These are phyloP conservation scores for Colletotrichum brevisporum DNA, from an alignment of 2,329 filamentous ascomycete species.

Conservation along the genomic window DNA sequence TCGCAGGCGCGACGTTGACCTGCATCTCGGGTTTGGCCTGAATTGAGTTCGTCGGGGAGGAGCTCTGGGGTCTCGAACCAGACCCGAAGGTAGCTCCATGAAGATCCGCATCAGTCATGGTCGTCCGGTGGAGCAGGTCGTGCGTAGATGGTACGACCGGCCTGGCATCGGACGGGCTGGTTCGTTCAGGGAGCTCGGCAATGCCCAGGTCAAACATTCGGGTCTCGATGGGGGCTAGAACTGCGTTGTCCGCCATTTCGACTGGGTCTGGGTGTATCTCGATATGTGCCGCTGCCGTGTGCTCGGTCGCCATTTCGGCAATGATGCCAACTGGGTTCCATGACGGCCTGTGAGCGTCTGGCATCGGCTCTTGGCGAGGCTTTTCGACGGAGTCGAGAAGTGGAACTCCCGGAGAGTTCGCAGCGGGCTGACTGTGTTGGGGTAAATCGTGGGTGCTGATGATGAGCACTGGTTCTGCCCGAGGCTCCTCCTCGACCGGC, in stretches of 20 bases:
- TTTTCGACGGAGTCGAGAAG: constrained; percentile 54
- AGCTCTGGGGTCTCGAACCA: constrained; percentile 28
- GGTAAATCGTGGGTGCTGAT: constrained; percentile 5
- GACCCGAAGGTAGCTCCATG: constrained; percentile 41
- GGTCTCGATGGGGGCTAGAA: constrained; percentile 54
- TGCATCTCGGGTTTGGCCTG: background rate
- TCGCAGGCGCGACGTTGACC: background rate
- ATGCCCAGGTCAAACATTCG: constrained; percentile 44
- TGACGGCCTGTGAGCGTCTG: constrained; percentile 39
- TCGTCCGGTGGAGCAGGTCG: constrained; percentile 40
- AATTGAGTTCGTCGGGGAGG: background rate
- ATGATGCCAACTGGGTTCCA: constrained; percentile 60
- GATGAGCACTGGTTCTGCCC: background rate
- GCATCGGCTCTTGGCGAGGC: constrained; percentile 49
- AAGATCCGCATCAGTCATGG: constrained; percentile 31
- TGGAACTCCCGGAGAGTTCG: constrained; percentile 42
- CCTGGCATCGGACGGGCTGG: constrained; percentile 48
- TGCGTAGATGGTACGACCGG: constrained; percentile 3
- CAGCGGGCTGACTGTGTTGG: background rate
- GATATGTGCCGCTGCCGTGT: constrained; percentile 55
- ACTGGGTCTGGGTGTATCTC: constrained; percentile 61
- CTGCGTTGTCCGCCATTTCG: constrained; percentile 58
- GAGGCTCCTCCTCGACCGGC: background rate
- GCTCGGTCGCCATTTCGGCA: constrained; percentile 63
- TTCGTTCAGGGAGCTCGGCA: constrained; percentile 57